These are phyloP conservation scores for Blastocystis hominis DNA, from an alignment of 352 stramenopile genomes.

Conservation along the genomic window DNA sequence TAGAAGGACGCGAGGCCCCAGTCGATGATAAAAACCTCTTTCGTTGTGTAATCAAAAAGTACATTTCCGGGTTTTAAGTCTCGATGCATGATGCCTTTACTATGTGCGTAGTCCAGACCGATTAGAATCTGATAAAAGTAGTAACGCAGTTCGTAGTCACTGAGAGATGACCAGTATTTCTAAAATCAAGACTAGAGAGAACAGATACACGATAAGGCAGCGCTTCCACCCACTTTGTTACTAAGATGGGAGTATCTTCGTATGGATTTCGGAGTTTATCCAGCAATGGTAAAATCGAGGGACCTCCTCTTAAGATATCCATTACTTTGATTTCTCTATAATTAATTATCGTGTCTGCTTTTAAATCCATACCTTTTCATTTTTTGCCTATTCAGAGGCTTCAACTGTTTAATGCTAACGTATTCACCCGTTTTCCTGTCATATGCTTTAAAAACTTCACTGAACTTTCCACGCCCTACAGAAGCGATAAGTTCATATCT, in stretches of 20 bases:
- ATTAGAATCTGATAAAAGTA: conserved; percentile 90
- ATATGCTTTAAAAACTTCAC: conserved; percentile 93
- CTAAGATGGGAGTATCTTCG: conserved; percentile 90
- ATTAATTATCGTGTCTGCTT: not conserved
- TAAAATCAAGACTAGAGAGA: conserved; percentile 92
- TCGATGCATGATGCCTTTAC: conserved; percentile 97
- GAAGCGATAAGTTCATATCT: conserved; percentile 97
- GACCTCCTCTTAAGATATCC: conserved; percentile 92
- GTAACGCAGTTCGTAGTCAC: conserved; percentile 71
- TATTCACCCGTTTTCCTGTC: conserved; percentile 82
- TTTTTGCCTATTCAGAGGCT: conserved; percentile 99
- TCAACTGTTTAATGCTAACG: conserved; percentile 97
- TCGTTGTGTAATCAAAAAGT: conserved; percentile 97
- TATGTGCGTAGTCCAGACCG: conserved; percentile 95
- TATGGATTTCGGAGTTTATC: conserved; percentile 93
- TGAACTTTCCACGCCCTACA: conserved; percentile 97
- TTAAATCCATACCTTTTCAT: conserved; percentile 74
- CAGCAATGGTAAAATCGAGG: conserved; percentile 94
- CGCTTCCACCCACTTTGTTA: conserved; percentile 96
- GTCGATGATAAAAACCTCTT: conserved; percentile 93
- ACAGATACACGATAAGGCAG: conserved; percentile 73
- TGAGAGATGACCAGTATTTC: conserved; percentile 4
- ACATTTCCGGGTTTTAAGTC: conserved; percentile 98
- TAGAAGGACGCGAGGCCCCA: conserved; percentile 99
- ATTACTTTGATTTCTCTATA: conserved; percentile 91